A percentile compares a stretch with the other conserved stretches of the same genome.
These are phyloP conservation scores for Moesziomyces sp. DNA, from an alignment of 1,284 basidiomycete genomes.

Conservation along the genomic window DNA sequence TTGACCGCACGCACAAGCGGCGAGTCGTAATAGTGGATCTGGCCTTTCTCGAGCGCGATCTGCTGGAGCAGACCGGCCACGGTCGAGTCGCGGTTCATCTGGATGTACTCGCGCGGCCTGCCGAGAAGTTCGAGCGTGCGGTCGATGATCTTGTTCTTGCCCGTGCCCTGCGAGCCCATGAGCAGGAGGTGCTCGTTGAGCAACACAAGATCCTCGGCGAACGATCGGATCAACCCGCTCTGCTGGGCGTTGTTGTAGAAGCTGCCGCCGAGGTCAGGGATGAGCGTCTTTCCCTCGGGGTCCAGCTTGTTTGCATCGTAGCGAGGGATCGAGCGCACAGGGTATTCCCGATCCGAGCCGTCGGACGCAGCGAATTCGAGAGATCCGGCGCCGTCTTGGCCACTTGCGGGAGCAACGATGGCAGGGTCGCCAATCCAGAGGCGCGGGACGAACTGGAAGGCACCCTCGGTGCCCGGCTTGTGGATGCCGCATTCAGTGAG, in stretches of 20 bases:
- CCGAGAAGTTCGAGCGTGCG: constrained; percentile 66
- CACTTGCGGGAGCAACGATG: constrained; percentile 12
- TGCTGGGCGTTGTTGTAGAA: constrained; percentile 68
- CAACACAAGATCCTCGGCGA: constrained; percentile 66
- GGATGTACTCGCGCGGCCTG: constrained; percentile 68
- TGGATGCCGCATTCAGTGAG: constrained; percentile 59
- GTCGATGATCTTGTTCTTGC: constrained; percentile 69
- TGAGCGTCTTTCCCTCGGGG: constrained; percentile 62
- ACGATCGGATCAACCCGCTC: constrained; percentile 62
- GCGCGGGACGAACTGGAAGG: constrained; percentile 51
- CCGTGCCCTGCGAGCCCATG: constrained; percentile 68
- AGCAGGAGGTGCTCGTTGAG: constrained; percentile 67
- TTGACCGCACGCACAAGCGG: constrained; percentile 67
- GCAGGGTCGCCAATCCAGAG: constrained; percentile 40
- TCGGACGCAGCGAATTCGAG: constrained; percentile 49
- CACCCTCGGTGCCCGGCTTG: constrained; percentile 60
- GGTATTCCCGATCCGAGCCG: constrained; percentile 26
- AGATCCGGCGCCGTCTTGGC: constrained; percentile 16
- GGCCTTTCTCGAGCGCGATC: constrained; percentile 64
- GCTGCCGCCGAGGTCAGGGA: constrained; percentile 61
- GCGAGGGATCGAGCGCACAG: constrained; percentile 50
- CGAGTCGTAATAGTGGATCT: constrained; percentile 65
- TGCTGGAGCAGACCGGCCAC: constrained; percentile 64
- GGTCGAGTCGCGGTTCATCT: constrained; percentile 67
- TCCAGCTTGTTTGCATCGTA: constrained; percentile 62